Evolutionary conservation across 1,284 basidiomycete genomes (phyloP), one percentile per base, ranked within the genome.

Genomic region (Caloboletus firmus): DNA sequence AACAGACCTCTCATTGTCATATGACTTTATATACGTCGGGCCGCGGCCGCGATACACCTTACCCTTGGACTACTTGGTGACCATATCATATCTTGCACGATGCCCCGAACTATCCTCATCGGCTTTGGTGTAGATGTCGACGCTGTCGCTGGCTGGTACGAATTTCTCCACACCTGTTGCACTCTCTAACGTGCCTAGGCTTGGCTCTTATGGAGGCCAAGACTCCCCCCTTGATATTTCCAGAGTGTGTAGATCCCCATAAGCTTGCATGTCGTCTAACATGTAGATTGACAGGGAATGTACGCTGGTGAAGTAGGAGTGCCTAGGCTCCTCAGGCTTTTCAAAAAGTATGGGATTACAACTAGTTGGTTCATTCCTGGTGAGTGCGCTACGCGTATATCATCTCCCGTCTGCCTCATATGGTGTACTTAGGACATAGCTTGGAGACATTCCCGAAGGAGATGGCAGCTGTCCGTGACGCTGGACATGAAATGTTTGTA

Each of bases 331-430:
- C 73, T 91, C 57, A 87, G 84, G 67, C 71, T 91, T 20, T 89
- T 91, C 71, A 73, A 77, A n/a, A 89, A 89, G 68, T 87, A 87
- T 64, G 72, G 76, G 11, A 84, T 90, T 58, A 87, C 80, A 61
- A 79, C 81, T 31, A 81, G 77, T 5, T 90, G 83, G 87, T 91
- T 88, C 66, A 87, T 91, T 53, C 88, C 84, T 20, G 83, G 83
- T 79, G 62, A 22, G 69, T 47, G 11, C 12, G 9, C n/a, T 26
- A 8, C 22, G 2, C 9, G 5, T 6, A 36, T 28, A 15, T 28
- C 32, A 20, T 42, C 31, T 31, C 15, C 31, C 24, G 20, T 45
- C 32, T 35, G 6, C 12, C 35, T 54, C 42, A 46, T 26, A 44
- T n/a, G 22, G 18, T 31, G 6, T 30, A 37, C 13, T 24, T n/a